phyloP scores from a whole-genome alignment of 495 filamentous ascomycete species.

The Barbatosphaeria neglecta region DNA sequence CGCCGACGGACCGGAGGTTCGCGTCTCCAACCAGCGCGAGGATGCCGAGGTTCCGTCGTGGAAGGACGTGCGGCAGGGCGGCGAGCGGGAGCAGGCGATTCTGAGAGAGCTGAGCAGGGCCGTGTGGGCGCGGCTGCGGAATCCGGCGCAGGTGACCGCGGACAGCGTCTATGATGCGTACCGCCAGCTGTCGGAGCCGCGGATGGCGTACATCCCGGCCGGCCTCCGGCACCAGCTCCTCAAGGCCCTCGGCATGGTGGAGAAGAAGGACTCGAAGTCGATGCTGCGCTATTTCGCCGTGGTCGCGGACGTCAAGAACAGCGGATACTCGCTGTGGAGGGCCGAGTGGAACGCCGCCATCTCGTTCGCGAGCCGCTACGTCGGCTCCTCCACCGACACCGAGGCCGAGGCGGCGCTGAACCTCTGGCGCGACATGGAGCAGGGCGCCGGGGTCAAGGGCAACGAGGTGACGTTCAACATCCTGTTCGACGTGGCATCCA shows the following conservation, averaged over 20 bases:
- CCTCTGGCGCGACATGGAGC: conserved; percentile 86
- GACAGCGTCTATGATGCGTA: conserved; percentile 32
- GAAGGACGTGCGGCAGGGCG: conserved; percentile 14
- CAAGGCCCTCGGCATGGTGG: conserved; percentile 51
- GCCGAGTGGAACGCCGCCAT: conserved; percentile 77
- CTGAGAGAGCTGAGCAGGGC: conserved; percentile 21
- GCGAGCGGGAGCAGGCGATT: conserved; percentile 8
- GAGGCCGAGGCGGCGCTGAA: conserved; percentile 64
- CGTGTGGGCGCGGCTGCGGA: conserved; percentile 18
- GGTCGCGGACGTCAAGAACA: conserved; percentile 66
- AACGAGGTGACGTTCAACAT: conserved; percentile 78
- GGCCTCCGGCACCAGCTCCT: conserved; percentile 52
- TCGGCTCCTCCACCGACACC: conserved; percentile 44
- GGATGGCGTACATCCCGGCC: conserved; percentile 51
- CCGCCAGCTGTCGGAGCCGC: conserved; percentile 40
- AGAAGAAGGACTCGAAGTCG: conserved; percentile 39
- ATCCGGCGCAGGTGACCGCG: conserved; percentile 17
- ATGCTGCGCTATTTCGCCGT: conserved; percentile 77
- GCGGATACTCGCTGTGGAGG: conserved; percentile 48
- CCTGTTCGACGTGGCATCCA: conserved; percentile 78
- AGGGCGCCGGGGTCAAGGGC: conserved; percentile 46
- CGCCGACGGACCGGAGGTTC: conserved; percentile 27
- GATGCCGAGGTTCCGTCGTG: conserved; percentile 34
- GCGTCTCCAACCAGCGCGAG: conserved; percentile 28
- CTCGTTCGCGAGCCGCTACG: conserved; percentile 61